Percentiles rank a stretch among this genome's conserved stretches.
Conservation (phyloP, 2,329 filamentous ascomycete species). For the Exophiala lecanii-corni region DNA sequence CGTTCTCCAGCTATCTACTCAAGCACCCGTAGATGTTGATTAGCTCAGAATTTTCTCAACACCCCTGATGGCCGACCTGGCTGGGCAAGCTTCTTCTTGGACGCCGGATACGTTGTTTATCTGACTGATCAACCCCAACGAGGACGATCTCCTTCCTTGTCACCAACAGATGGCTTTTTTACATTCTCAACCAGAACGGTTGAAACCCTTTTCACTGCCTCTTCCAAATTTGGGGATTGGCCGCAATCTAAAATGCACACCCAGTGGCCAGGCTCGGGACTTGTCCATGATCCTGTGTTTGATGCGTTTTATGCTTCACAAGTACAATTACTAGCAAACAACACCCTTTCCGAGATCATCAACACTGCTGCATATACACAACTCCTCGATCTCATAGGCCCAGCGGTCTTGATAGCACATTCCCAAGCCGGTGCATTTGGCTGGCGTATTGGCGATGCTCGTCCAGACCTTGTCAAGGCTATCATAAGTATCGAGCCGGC, state of each 20-base stretch:
- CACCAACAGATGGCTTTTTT: too few species aligned
- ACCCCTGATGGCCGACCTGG: conserved; percentile 45
- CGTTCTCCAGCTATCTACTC: not conserved
- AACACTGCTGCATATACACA: conserved; percentile 34
- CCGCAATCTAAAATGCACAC: conserved; percentile 42
- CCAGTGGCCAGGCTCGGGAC: conserved; percentile 36
- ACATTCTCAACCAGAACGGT: not conserved
- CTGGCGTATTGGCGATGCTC: conserved; percentile 47
- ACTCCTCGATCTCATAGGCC: conserved; percentile 42
- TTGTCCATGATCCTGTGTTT: conserved; percentile 45
- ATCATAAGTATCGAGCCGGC: conserved; percentile 51
- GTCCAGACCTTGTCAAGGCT: conserved; percentile 45
- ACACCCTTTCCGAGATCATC: conserved; percentile 44
- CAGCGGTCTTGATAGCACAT: conserved; percentile 46
- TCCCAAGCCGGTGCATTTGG: conserved; percentile 46
- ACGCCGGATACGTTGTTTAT: conserved; percentile 44
- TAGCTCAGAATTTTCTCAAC: conserved; percentile 39
- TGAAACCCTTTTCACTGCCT: conserved; percentile 32
- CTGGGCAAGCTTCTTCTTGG: conserved; percentile 46
- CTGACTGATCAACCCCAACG: conserved; percentile 39
- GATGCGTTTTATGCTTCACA: conserved; percentile 46
- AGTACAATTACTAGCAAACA: too few species aligned
- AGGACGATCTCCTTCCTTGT: conserved; percentile 33
- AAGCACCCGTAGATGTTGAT: not conserved
- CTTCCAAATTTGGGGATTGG: conserved; percentile 34